Evolutionary conservation across 768 basidiomycete genomes (phyloP), one percentile per base, ranked within the genome.

Genomic region (Trametes meyenii): DNA sequence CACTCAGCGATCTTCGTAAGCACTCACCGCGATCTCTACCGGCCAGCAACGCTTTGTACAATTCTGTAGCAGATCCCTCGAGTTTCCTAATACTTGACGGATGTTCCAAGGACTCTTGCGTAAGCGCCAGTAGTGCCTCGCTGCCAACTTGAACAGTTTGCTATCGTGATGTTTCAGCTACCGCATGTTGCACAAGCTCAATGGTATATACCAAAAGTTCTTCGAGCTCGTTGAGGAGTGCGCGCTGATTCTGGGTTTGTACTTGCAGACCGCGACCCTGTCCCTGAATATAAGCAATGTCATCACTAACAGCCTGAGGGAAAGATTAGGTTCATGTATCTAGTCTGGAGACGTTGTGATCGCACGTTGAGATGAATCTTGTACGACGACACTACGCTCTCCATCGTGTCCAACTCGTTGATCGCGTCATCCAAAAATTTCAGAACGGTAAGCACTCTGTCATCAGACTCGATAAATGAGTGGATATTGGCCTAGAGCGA

Each of bases 181-280:
- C 6, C 48, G 17, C 19, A 12, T 26, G 2, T 48, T 33, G 42
- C 29, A 14, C 2, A 11, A 1, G 12, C 29, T 6, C 23, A 23
- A 42, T 23, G 65, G 19, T 13, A 53, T 57, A 26, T 66, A 92
- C 96, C 69, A 98, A 77, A 23, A 99, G 79, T 68, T 92, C 92
- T 73, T 96, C 88, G 12, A 99, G 76, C 72, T 98, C 97, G 35
- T 77, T 80, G 43, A 98, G 75, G 10, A 99, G 79, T 16, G 88
- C 86, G 23, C 88, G 83, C 73, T 98, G 96, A 68, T 98, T 99
- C 70, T 96, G 94, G 10, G 89, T 98, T 70, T 98, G 96, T 3
- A 98, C 95, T 75, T 99, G 97, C 38, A 99, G 78, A 65, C 97
- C 97, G 49, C 96, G 85, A 71, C 96, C 95, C 73, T 98, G 96